phyloP scores from a whole-genome alignment of 2,329 filamentous ascomycete species.

The Aureobasidium musti region DNA sequence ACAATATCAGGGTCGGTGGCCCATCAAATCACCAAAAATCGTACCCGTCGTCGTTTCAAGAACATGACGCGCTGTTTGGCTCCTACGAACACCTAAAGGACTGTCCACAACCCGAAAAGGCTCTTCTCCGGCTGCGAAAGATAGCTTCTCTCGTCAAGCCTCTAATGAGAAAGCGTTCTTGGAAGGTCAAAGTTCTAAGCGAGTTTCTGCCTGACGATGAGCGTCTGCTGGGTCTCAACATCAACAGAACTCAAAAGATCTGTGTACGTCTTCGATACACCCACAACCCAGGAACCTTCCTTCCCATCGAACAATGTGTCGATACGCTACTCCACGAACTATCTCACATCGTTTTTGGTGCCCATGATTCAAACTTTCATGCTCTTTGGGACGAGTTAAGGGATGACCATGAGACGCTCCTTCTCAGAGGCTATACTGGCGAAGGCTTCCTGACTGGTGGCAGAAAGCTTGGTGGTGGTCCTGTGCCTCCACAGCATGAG shows the following conservation, averaged over 20 bases:
- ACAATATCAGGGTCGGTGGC: conserved; percentile 34
- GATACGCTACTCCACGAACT: conserved; percentile 96
- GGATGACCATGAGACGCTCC: conserved; percentile 76
- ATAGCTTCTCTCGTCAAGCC: conserved; percentile 89
- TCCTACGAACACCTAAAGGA: conserved; percentile 54
- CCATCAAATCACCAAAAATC: conserved; percentile 40
- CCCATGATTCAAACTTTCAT: conserved; percentile 81
- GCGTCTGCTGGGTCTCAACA: conserved; percentile 77
- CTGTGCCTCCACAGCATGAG: conserved; percentile 68
- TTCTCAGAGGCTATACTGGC: conserved; percentile 82
- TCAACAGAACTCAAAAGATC: conserved; percentile 75
- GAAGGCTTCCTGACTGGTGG: conserved; percentile 83
- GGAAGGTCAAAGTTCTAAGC: conserved; percentile 74
- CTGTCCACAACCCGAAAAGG: conserved; percentile 48
- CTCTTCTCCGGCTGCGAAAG: conserved; percentile 67
- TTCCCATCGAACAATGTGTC: conserved; percentile 75
- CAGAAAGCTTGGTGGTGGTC: conserved; percentile 67
- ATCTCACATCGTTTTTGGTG: conserved; percentile 80
- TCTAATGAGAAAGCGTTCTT: conserved; percentile 84
- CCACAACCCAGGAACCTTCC: conserved; percentile 71
- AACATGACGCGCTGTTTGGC: conserved; percentile 53
- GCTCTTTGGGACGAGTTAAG: conserved; percentile 86
- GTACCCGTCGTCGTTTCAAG: conserved; percentile 45
- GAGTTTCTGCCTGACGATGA: conserved; percentile 81
- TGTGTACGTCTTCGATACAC: conserved; percentile 78